These are phyloP conservation scores for Hyaloscypha hepaticicola DNA, from an alignment of 495 filamentous ascomycete species.

Conservation along the genomic window DNA sequence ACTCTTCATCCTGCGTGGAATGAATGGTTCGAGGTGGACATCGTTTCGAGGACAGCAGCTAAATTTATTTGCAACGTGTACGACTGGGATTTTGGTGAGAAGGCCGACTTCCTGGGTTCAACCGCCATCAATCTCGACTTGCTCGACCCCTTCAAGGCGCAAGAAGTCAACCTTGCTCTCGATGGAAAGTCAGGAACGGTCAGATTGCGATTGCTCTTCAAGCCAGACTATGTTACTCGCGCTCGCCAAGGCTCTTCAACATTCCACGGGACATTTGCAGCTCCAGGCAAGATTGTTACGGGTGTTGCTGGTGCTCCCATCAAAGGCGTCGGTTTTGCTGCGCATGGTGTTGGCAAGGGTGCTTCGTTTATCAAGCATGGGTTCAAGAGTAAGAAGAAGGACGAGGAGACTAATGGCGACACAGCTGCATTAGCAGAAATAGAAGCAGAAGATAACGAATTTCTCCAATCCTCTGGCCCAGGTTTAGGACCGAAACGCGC, in stretches of 20 bases:
- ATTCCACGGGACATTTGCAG: constrained; percentile 87
- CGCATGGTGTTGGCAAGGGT: constrained; percentile 79
- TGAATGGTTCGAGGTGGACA: constrained; percentile 82
- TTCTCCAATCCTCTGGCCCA: background rate
- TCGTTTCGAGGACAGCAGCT: constrained; percentile 82
- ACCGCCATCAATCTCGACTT: constrained; percentile 74
- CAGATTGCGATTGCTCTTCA: constrained; percentile 86
- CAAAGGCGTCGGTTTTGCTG: constrained; percentile 74
- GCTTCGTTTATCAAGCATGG: constrained; percentile 74
- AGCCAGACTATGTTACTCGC: constrained; percentile 85
- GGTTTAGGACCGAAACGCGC: background rate
- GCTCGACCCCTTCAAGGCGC: constrained; percentile 79
- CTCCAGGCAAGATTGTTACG: constrained; percentile 86
- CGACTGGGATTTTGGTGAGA: constrained; percentile 94
- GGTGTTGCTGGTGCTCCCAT: constrained; percentile 79
- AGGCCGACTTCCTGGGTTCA: constrained; percentile 80
- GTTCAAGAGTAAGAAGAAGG: constrained; percentile 65
- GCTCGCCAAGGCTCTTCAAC: constrained; percentile 88
- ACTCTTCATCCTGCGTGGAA: constrained; percentile 94
- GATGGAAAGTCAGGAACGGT: constrained; percentile 89
- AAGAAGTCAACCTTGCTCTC: constrained; percentile 70
- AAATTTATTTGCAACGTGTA: constrained; percentile 77
- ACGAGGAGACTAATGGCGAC: constrained; percentile 54
- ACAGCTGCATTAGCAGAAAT: constrained; percentile 11
- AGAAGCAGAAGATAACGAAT: constrained; percentile 22